A percentile compares a stretch with the other conserved stretches of the same genome.
These are phyloP conservation scores for Globisporangium lucens DNA, from an alignment of 352 stramenopile genomes.

Conservation along the genomic window DNA sequence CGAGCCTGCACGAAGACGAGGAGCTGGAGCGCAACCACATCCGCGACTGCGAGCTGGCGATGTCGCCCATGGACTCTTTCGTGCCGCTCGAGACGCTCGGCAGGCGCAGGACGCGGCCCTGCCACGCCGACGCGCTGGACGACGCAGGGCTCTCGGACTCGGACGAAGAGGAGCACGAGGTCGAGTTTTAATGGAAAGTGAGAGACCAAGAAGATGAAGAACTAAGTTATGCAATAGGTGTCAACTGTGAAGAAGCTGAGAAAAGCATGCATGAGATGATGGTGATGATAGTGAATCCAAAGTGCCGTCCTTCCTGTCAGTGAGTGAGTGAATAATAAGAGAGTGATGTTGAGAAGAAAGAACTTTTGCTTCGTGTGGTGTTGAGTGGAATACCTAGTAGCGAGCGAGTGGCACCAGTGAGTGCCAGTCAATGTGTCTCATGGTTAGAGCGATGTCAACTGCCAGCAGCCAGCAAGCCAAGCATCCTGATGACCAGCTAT, in stretches of 20 bases:
- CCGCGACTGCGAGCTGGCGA: background rate
- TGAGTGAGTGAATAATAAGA: background rate
- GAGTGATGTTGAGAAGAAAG: background rate
- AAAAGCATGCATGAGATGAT: background rate
- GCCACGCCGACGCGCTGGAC: slow-evolving; percentile 13
- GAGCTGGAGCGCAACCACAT: slow-evolving; percentile 4
- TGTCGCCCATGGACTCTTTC: slow-evolving; percentile 35
- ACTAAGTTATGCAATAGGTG: slow-evolving; percentile 4
- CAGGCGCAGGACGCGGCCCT: slow-evolving; percentile 15
- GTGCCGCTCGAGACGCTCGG: slow-evolving; percentile 37
- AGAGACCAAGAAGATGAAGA: background rate
- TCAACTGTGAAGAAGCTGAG: background rate
- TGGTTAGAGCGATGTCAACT: background rate
- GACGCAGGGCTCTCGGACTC: slow-evolving; percentile 2
- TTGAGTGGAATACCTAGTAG: background rate
- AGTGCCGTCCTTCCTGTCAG: background rate
- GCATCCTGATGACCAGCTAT: background rate
- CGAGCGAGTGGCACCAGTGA: background rate
- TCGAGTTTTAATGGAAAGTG: slow-evolving; percentile 10
- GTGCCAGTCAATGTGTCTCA: background rate
- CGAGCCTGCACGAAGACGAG: slow-evolving; percentile 11
- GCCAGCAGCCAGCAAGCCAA: background rate
- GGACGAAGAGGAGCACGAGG: slow-evolving; percentile 16
- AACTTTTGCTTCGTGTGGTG: background rate
- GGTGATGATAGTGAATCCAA: background rate